phyloP scores from a whole-genome alignment of 2,329 filamentous ascomycete species.

The Diplodia mutila region DNA sequence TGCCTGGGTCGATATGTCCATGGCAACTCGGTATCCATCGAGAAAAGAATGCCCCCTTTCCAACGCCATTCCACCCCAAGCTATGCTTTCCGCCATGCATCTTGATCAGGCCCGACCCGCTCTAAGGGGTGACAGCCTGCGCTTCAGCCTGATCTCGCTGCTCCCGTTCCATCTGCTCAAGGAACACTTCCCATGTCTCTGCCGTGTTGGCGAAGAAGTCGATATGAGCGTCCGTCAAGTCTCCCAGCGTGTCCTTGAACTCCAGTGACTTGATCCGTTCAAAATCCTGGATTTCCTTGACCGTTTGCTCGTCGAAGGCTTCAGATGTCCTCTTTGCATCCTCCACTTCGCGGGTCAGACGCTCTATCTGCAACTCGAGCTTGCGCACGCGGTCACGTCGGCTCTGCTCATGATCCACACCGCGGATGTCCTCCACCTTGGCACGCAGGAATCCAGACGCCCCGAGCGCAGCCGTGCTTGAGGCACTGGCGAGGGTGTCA shows the following conservation, averaged over 20 bases:
- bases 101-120: background rate
- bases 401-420: constrained; percentile 92
- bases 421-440: constrained; percentile 95
- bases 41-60: background rate
- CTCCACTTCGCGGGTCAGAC: constrained; percentile 85
- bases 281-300: constrained; percentile 90
- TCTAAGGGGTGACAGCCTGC: background rate
- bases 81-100: background rate
- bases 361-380: constrained; percentile 89
- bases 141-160: constrained; percentile 15
- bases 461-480: constrained; percentile 64
- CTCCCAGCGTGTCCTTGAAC: constrained; percentile 84
- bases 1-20: background rate
- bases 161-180: constrained; percentile 83
- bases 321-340: constrained; percentile 83
- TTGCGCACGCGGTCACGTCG: constrained; percentile 85
- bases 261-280: constrained; percentile 95
- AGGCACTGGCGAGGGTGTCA: constrained; percentile 73
- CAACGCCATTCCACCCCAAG: constrained; percentile 10
- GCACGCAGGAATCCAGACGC: constrained; percentile 87
- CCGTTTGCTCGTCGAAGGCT: constrained; percentile 94
- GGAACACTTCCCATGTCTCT: constrained; percentile 84
- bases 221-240: constrained; percentile 81
- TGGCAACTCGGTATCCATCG: constrained; percentile 12
- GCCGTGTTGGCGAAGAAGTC: constrained; percentile 81